Evolutionary conservation across 805 yeast genomes (phyloP), one percentile per base, ranked within the genome.

Genomic region (Pichia phayaonensis): DNA sequence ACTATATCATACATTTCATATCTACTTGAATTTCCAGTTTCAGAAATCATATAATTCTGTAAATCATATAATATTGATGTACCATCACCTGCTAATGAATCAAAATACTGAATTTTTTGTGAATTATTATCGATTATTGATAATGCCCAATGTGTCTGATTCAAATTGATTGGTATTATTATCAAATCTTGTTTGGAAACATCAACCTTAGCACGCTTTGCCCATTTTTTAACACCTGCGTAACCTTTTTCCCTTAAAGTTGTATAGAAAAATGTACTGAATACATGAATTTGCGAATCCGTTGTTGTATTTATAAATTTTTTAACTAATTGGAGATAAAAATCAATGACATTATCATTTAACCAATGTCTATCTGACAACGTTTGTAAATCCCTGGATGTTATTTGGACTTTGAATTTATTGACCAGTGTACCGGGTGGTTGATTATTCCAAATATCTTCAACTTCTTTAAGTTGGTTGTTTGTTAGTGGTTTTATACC

Each of bases 131-230:
- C 83, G 22, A 92, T 74, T 40, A 84, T 84, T 0, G 92, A 90
- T 27, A 90, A 68, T 2, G 95, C 94, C 99, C 99, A 94, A 66
- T 94, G 99, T 1, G 90, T 78, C 50, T 82, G 80, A 67, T 79
- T 76, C 23, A 86, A 71, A 60, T 94, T 94, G n/a, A 94, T 83
- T 0, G 99, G 99, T 11, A 86, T 82, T 54, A 92, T 74, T 12
- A 94, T 74, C 53, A 77, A 72, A 43, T 84, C 84, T 56, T 86
- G 70, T 42, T 77, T 74, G 4, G 80, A 73, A 8, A 92, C 81
- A 54, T 83, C 77, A 47, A 79, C 75, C 57, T 84, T 83, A 50
- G 85, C 81, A 46, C 92, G 75, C 58, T 81, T 85, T 55, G 94
- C 83, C 97, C 97, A 89, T 56, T 88, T 72, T 26, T 78, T 76